A percentile compares a stretch with the other conserved stretches of the same genome.
Conservation (phyloP, 164 flowering plant species). For the Pachysandra terminalis region DNA sequence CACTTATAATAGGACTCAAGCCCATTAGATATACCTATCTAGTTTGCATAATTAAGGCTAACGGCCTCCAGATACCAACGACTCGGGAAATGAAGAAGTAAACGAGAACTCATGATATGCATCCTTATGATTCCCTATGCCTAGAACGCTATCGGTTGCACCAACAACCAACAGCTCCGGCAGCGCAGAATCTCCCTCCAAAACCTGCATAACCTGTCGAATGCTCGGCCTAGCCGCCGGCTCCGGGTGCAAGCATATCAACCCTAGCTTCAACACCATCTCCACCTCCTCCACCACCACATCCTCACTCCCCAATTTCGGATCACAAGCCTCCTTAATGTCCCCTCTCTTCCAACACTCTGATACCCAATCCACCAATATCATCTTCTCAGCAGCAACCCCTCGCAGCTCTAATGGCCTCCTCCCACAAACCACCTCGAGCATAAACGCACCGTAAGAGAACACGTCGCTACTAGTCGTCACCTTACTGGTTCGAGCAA, state of each 20-base stretch:
- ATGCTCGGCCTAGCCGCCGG: background rate
- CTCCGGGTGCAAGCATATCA: background rate
- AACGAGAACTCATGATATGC: background rate
- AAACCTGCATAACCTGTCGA: background rate
- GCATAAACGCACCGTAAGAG: slow-evolving; percentile 8
- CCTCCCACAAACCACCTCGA: slow-evolving; percentile 13
- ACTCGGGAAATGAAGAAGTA: background rate
- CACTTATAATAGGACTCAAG: too few species aligned
- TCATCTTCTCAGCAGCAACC: background rate
- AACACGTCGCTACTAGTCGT: slow-evolving; percentile 2
- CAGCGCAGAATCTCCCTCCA: background rate
- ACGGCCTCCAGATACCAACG: background rate
- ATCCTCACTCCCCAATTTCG: background rate
- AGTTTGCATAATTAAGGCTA: background rate
- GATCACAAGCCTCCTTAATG: slow-evolving; percentile 4
- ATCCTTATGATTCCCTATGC: background rate
- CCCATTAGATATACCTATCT: too few species aligned
- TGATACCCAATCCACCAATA: slow-evolving; percentile 8
- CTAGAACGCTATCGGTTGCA: background rate
- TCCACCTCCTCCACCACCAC: slow-evolving; percentile 7
- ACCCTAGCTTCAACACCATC: slow-evolving; percentile 3
- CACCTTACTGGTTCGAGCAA: background rate
- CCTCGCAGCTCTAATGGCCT: slow-evolving; percentile 5
- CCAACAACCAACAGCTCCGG: background rate
- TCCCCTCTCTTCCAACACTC: background rate